Base-by-base conservation (phyloP, 352 stramenopile species). In the Phytopythium oedochilum region DNA sequence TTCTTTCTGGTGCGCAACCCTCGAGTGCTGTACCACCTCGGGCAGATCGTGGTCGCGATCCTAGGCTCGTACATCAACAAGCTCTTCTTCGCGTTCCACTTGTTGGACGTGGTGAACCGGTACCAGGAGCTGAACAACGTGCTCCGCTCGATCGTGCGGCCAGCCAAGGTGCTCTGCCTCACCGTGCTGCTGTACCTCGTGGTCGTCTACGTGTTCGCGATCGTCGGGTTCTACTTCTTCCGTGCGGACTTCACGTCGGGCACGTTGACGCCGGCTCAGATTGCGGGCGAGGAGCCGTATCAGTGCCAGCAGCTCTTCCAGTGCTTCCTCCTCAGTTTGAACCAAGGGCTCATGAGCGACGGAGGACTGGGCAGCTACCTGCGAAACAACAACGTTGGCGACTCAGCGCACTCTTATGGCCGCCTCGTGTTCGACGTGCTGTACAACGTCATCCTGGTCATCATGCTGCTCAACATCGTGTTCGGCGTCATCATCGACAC, bases 401-500 rank as follows among this genome's bases (percentile, higher is more conserved):
- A 55, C 26, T 68, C 64, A 2, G 35, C 40, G 0, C 61, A 66
- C 17, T 86, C 76, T 0, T 92, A 89, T 45, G 64, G 54, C 18
- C 76, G 78, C 4, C 60, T 92, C 23, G 61, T 59, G 25, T 92
- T 87, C 49, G 81, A 89, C 31, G 39, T 86, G 18, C 51, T 80
- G 14, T 92, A 83, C 71, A 88, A 92, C 65, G 78, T 71, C 18
- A 59, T 88, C 35, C 66, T 92, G 15, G 70, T 89, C 32, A 75
- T 89, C 22, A 66, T 89, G 51, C 70, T 92, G n/a, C 60, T 89
- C 54, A 92, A 92, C 47, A 65, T 89, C 31, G 63, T 88, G 22
- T 92, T 92, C 53, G 81, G 78, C 25, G 73, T 92, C 20, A 92
- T 92, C 57, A 88, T 92, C 51, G 81, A 92, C 49, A 92, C 73